Percentiles rank a stretch among this genome's conserved stretches.
These are phyloP conservation scores for Prunus campanulata DNA, from an alignment of 306 rosid genomes.

Conservation along the genomic window DNA sequence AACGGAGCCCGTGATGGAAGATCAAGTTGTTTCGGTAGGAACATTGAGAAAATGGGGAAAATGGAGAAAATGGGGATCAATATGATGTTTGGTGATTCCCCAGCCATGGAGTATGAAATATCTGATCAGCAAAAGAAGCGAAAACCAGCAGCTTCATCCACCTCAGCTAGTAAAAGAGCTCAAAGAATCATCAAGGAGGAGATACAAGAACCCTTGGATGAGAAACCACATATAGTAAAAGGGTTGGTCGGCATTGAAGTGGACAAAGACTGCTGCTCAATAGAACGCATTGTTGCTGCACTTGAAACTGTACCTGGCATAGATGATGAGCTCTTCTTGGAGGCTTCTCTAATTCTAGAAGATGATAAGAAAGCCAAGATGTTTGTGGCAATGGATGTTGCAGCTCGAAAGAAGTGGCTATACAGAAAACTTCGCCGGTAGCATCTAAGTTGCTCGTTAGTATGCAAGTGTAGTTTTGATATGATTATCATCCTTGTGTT, in stretches of 20 bases:
- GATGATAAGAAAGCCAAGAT: constrained; percentile 50
- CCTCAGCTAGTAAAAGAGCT: constrained; percentile 25
- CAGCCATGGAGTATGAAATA: constrained; percentile 18
- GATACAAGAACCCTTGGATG: constrained; percentile 22
- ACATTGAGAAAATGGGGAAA: constrained; percentile 24
- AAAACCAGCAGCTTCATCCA: constrained; percentile 23
- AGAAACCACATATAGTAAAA: constrained; percentile 9
- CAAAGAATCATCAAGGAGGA: constrained; percentile 22
- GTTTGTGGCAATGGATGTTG: constrained; percentile 57
- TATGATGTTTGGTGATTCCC: constrained; percentile 11
- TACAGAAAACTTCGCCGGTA: constrained; percentile 35
- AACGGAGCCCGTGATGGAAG: constrained; percentile 18
- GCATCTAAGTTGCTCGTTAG: not conserved
- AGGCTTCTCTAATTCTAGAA: constrained; percentile 54
- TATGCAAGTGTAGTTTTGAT: too few species aligned
- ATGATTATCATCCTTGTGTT: not conserved
- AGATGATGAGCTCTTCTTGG: constrained; percentile 51
- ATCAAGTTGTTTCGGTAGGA: constrained; percentile 8
- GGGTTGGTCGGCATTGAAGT: constrained; percentile 6
- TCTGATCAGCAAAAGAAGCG: constrained; percentile 29
- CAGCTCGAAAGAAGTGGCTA: constrained; percentile 49
- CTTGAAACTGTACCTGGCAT: constrained; percentile 51
- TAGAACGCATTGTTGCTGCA: constrained; percentile 53
- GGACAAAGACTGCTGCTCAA: constrained; percentile 31
- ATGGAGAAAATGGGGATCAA: constrained; percentile 11